Evolutionary conservation across 2,329 filamentous ascomycete species (phyloP), one percentile per base, ranked within the genome.

Genomic region (Chaetothyriales sp.): DNA sequence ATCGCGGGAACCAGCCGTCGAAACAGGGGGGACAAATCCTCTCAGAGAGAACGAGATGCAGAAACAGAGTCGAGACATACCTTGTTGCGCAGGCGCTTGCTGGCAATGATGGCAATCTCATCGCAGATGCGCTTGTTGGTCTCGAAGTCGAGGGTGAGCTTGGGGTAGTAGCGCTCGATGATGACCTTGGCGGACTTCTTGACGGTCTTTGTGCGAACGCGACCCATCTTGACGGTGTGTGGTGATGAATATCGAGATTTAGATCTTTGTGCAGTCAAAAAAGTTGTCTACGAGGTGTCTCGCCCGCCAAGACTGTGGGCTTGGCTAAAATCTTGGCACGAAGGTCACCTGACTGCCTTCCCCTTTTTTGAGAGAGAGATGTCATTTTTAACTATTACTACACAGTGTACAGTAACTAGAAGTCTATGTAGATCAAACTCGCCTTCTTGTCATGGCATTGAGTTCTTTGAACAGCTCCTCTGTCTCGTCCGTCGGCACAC

Each of bases 101-200:
- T 93, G 65, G 92, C 87, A 70, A 98, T 98, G 74, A 98, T 94
- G 69, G 92, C 92, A 66, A 98, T 92, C 78, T 98, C 92, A 88
- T 96, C 92, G 79, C 92, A 96, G 68, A 96, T 93, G 68, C 88
- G 81, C 86, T 95, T 95, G 85, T 95, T 95, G 81, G 86, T 95
- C 84, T 98, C 92, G 78, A 98, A 98, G 79, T 98, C 92, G 69
- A 96, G 86, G 61, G 89, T 95, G 72, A 98, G 80, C 76, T 87
- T 88, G 70, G 92, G 92, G 78, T 94, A 93, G 80, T 92, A 93
- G 63, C 85, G 81, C 84, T 95, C 89, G 76, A 98, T 96, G 78
- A 96, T 90, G 81, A 95, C 88, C 86, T 98, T 98, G 78, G 92
- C 89, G 79, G 81, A 84, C 73, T 83, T 82, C 77, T 84, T 84